Evolutionary conservation across 805 yeast species (phyloP).

Genomic region (Zygoascus ofunaensis): DNA sequence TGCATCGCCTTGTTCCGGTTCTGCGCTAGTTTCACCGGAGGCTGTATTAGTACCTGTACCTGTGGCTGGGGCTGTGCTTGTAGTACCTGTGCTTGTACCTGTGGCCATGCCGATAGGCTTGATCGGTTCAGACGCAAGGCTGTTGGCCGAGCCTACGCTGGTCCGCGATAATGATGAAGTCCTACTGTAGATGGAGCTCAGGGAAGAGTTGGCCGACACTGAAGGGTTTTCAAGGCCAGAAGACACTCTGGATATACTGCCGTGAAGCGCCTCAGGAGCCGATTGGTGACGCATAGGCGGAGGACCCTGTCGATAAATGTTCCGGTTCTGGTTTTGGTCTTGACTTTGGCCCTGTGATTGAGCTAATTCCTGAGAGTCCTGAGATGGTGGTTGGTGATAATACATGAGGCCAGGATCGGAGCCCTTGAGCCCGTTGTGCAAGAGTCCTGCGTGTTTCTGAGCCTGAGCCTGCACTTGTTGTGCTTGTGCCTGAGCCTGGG

Average conservation of each 20-base stretch:
- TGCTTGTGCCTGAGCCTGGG: constrained; percentile 3
- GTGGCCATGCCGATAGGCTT: not conserved
- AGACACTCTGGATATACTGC: no score
- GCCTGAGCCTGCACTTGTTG: not conserved
- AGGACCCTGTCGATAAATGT: not conserved
- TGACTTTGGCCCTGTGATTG: no score
- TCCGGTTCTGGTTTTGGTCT: not conserved
- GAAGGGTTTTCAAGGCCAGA: no score
- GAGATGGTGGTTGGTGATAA: no score
- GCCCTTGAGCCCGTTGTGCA: no score
- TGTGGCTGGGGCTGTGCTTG: not conserved
- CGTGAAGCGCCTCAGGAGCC: constrained; percentile 8
- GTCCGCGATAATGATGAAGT: not conserved
- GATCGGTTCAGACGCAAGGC: not conserved
- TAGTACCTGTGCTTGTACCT: not conserved
- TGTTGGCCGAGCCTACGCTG: not conserved
- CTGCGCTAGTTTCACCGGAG: not conserved
- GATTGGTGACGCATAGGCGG: constrained; percentile 5
- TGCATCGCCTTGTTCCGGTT: not conserved
- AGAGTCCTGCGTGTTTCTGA: not conserved
- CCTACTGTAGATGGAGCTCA: not conserved
- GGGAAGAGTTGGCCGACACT: constrained; percentile 3
- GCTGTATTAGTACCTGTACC: not conserved
- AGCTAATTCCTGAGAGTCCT: no score
- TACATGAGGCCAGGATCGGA: no score